phyloP scores from a whole-genome alignment of 169 alveolate species.

The Plasmodium coatneyi region DNA sequence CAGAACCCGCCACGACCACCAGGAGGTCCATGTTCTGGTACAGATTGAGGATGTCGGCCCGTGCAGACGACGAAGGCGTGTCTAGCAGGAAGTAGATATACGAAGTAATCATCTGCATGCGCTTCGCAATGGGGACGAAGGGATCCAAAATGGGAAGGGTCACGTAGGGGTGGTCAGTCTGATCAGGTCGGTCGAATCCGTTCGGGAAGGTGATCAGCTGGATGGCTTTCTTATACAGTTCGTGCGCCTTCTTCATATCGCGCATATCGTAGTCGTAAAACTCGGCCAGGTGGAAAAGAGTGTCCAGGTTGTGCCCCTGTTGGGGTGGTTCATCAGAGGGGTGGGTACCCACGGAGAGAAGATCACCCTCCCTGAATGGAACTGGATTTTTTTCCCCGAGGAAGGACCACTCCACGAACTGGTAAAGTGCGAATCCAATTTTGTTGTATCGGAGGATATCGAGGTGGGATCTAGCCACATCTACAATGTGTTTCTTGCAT shows the following conservation, averaged over 20 bases:
- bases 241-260: conserved; percentile 1
- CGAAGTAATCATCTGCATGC: conserved; percentile 24
- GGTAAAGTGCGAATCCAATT: conserved; percentile 12
- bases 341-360: neutral
- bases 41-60: conserved; percentile 2
- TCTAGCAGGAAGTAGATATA: conserved; percentile 32
- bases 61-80: neutral
- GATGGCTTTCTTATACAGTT: conserved; percentile 15
- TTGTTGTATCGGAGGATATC: conserved; percentile 17
- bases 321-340: neutral
- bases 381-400: neutral
- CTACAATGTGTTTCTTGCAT: conserved; percentile 25
- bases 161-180: neutral
- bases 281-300: conserved; percentile 27
- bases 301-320: neutral
- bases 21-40: conserved; percentile 15
- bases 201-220: conserved; percentile 1
- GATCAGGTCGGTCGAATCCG: neutral
- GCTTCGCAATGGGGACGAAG: neutral
- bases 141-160: neutral
- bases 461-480: conserved; percentile 34
- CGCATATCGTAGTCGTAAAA: conserved; percentile 44
- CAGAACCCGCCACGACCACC: conserved; percentile 6
- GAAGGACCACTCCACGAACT: conserved; percentile 17
- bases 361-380: neutral